A percentile compares a stretch with the other conserved stretches of the same genome.
Evolutionary conservation across 495 filamentous ascomycete species (phyloP).

Genomic region (Pyronema domesticum): DNA sequence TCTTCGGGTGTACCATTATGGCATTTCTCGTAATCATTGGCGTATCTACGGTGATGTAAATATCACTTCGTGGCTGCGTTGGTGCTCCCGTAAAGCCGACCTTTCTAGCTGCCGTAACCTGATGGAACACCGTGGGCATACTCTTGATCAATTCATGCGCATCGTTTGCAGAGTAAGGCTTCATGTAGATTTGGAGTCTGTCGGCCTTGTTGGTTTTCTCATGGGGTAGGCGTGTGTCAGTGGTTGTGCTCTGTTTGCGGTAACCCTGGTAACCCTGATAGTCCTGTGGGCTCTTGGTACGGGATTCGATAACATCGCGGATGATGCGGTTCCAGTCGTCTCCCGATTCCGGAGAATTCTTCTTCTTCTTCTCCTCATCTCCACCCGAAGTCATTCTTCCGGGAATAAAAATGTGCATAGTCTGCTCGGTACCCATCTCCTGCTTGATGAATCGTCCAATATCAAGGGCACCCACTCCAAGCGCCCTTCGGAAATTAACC

Average conservation of each 20-base stretch:
- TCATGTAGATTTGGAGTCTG: constrained; percentile 55
- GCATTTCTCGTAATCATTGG: constrained; percentile 58
- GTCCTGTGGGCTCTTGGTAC: constrained; percentile 42
- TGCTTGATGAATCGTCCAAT: constrained; percentile 61
- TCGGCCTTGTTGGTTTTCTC: constrained; percentile 52
- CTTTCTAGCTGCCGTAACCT: constrained; percentile 58
- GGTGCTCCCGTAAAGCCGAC: constrained; percentile 94
- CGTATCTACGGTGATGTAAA: constrained; percentile 72
- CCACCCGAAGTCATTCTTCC: constrained; percentile 38
- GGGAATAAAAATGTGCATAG: constrained; percentile 64
- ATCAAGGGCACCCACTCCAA: constrained; percentile 69
- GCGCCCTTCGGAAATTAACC: constrained; percentile 21
- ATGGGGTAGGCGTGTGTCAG: constrained; percentile 23
- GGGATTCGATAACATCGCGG: constrained; percentile 52
- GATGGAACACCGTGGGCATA: constrained; percentile 75
- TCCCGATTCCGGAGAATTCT: constrained; percentile 11
- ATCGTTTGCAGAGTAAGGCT: constrained; percentile 56
- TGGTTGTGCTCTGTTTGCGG: constrained; percentile 2
- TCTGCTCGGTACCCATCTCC: constrained; percentile 55
- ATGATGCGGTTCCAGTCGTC: constrained; percentile 65
- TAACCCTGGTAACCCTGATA: constrained; percentile 10
- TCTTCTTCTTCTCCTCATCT: constrained; percentile 16
- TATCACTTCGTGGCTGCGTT: constrained; percentile 71
- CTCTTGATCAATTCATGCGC: constrained; percentile 60
- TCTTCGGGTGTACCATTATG: constrained; percentile 62